Conservation (phyloP, 1,284 basidiomycete species). For the Ceratobasidium theobromae region DNA sequence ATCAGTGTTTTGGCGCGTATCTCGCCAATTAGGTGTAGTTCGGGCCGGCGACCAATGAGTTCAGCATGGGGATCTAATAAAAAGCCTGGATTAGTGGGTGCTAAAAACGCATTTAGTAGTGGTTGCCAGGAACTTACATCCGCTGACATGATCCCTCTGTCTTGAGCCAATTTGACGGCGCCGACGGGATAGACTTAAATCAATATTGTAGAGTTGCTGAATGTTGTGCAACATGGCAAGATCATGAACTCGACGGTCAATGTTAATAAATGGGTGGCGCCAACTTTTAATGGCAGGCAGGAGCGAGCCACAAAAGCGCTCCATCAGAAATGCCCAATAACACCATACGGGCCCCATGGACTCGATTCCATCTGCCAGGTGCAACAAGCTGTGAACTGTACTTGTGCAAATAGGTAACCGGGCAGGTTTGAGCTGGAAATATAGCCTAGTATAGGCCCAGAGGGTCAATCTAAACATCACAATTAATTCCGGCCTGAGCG, state of each 20-base stretch:
- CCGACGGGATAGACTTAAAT: conserved; percentile 37
- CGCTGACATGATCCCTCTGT: conserved; percentile 44
- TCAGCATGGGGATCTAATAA: no score
- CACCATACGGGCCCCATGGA: conserved; percentile 46
- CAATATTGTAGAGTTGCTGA: conserved; percentile 36
- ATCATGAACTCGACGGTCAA: conserved; percentile 39
- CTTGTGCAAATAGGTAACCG: conserved; percentile 45
- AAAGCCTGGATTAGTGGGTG: conserved; percentile 12
- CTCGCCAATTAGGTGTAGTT: background rate
- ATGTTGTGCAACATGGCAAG: conserved; percentile 39
- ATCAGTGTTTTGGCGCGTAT: conserved; percentile 20
- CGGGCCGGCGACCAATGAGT: conserved; percentile 16
- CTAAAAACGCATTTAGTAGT: conserved; percentile 36
- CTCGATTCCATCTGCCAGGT: conserved; percentile 45
- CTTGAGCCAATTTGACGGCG: conserved; percentile 48
- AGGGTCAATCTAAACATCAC: conserved; percentile 34
- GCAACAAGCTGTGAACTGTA: conserved; percentile 48
- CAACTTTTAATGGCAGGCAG: conserved; percentile 38
- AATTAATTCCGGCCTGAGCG: conserved; percentile 4
- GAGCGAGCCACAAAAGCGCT: conserved; percentile 40
- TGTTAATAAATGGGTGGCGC: conserved; percentile 39
- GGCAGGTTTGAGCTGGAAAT: conserved; percentile 45
- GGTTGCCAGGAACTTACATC: conserved; percentile 33
- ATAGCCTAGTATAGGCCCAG: conserved; percentile 41
- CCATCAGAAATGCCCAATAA: conserved; percentile 50